Base-by-base conservation (phyloP, 352 stramenopile species). In the Pythium monospermum region DNA sequence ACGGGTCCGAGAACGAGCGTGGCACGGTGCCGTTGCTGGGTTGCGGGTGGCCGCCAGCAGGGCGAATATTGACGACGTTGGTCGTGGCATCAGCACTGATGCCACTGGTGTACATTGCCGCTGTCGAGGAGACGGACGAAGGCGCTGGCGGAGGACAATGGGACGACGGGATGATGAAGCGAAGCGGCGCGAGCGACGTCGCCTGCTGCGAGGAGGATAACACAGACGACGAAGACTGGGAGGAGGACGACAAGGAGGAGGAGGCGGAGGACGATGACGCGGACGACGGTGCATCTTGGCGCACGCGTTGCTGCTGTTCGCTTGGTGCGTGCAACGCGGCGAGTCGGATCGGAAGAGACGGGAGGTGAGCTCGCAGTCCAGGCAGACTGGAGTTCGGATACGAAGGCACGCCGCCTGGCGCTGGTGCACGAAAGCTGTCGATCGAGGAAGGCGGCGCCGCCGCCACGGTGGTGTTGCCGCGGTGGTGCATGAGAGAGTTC, bases 131-230 rank as follows among this genome's bases (percentile, higher is more conserved):
- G 30, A 13, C 7, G 30, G 30, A 35, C n/a, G n/a, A n/a, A n/a
- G n/a, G n/a, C 51, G 53, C 68, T 19, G 73, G 52, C 15, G 62
- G 61, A 35, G 30, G 48, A 61, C 66, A 71, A 48, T 74, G 66
- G 1, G 76, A 80, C 19, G 66, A 84, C 33, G 78, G 78, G 57
- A 89, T 89, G 53, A 89, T 87, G 57, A 89, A 89, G 47, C 78
- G 75, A 25, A 89, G 73, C 28, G 78, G 78, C 7, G 75, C 78
- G 21, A 89, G 68, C n/a, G 75, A 72, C 18, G 57, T 53, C 10
- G 57, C 57, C 21, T 59, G 49, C 30, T 64, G 57, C 27, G 43
- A 37, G 6, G 43, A 35, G 16, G 23, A n/a, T n/a, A n/a, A n/a
- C n/a, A 16, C 54, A n/a, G 73, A 64, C 16, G 69, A 60, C n/a